phyloP scores from a whole-genome alignment of 345 rosid species.

The Melastoma malabathricum region DNA sequence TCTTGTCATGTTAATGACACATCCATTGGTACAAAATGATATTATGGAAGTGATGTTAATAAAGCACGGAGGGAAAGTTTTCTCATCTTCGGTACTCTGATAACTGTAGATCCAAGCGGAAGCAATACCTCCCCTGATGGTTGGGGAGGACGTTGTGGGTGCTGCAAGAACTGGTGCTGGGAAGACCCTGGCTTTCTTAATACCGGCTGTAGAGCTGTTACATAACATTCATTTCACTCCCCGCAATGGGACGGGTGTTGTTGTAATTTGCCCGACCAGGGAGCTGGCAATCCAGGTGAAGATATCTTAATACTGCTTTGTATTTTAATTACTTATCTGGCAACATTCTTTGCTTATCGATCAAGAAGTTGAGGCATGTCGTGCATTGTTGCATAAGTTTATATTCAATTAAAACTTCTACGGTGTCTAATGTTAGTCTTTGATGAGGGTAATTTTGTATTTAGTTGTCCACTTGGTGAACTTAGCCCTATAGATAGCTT shows the following conservation, averaged over 20 bases:
- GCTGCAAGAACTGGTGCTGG: conserved; percentile 99
- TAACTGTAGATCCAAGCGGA: conserved; percentile 74
- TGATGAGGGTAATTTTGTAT: too few species aligned
- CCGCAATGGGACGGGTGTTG: conserved; percentile 71
- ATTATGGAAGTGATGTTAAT: not conserved
- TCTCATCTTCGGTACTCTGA: not conserved
- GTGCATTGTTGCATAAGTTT: too few species aligned
- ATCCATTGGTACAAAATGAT: not conserved
- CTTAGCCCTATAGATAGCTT: too few species aligned
- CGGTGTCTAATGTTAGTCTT: too few species aligned
- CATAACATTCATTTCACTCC: conserved; percentile 52
- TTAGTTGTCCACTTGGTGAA: too few species aligned
- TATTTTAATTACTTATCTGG: not conserved
- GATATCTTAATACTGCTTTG: not conserved
- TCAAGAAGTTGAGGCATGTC: too few species aligned
- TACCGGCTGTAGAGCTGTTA: conserved; percentile 84
- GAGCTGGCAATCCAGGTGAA: conserved; percentile 96
- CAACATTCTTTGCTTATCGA: not conserved
- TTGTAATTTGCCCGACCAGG: conserved; percentile 91
- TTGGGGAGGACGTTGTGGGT: conserved; percentile 93
- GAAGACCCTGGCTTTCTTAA: conserved; percentile 83
- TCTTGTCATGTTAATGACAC: too few species aligned
- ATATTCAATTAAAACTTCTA: too few species aligned
- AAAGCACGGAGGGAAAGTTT: not conserved
- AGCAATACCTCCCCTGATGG: conserved; percentile 61